Evolutionary conservation across 148 eudicot genomes (phyloP).

Genomic region (Amaranthus cruentus): DNA sequence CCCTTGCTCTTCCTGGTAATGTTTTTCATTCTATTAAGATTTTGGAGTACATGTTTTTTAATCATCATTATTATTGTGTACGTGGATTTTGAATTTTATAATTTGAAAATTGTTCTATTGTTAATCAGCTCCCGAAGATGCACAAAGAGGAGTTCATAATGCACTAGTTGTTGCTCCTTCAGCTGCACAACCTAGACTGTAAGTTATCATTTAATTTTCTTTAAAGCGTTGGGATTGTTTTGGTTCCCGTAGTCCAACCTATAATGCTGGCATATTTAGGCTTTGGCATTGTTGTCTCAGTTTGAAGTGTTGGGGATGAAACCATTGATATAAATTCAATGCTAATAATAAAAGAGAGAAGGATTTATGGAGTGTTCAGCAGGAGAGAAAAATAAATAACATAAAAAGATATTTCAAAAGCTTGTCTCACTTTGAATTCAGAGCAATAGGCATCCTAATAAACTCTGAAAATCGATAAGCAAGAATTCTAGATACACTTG

Average conservation of each 20-base stretch:
- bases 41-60: not conserved
- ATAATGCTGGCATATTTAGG: too few species aligned
- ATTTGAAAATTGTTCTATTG: conserved; percentile 9
- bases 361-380: too few species aligned
- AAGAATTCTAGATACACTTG: too few species aligned
- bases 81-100: not conserved
- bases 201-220: conserved; percentile 21
- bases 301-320: not conserved
- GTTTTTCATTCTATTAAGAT: not conserved
- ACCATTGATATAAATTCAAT: not conserved
- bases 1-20: conserved; percentile 82
- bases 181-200: conserved; percentile 51
- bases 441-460: too few species aligned
- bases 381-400: too few species aligned
- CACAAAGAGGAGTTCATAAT: conserved; percentile 53
- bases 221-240: not conserved
- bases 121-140: conserved; percentile 57
- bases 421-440: too few species aligned
- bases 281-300: not conserved
- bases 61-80: not conserved
- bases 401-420: too few species aligned
- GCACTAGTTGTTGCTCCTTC: conserved; percentile 67
- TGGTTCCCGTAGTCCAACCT: not conserved
- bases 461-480: too few species aligned
- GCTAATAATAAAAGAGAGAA: too few species aligned